Evolutionary conservation across 371 early-diverging fungal species (phyloP).

Genomic region (Syncephalis plumigaleata): DNA sequence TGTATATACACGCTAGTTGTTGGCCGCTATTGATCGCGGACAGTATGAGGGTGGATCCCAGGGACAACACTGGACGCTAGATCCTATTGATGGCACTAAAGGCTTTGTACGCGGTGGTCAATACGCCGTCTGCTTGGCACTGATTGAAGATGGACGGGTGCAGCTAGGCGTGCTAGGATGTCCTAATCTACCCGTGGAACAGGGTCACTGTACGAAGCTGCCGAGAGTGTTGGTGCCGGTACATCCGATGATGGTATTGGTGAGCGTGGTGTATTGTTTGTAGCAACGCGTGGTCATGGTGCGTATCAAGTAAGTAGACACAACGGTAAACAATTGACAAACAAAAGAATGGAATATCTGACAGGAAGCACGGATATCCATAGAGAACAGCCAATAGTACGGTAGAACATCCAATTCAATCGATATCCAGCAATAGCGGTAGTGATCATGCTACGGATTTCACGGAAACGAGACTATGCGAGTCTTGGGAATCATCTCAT

Average conservation of each 20-base stretch:
- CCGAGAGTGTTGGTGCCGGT: constrained; percentile 19
- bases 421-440: constrained; percentile 27
- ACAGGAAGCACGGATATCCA: neutral
- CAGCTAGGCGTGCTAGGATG: constrained; percentile 86
- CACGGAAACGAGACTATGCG: constrained; percentile 64
- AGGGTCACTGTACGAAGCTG: no score
- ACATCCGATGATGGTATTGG: constrained; percentile 34
- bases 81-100: constrained; percentile 90
- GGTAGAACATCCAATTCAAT: constrained; percentile 41
- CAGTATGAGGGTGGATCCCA: constrained; percentile 58
- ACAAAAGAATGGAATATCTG: neutral
- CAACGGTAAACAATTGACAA: neutral
- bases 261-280: constrained; percentile 46
- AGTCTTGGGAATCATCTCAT: constrained; percentile 92
- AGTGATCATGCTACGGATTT: no score
- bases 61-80: constrained; percentile 87
- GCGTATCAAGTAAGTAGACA: constrained; percentile 57
- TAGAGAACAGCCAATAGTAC: constrained; percentile 1
- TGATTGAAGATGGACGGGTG: constrained; percentile 78
- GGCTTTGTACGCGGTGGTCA: constrained; percentile 95
- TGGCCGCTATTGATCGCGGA: constrained; percentile 80
- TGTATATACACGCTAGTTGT: constrained; percentile 24
- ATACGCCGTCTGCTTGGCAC: constrained; percentile 90
- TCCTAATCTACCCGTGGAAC: constrained; percentile 62
- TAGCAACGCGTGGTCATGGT: constrained; percentile 68